These are phyloP conservation scores for Metrosideros polymorpha DNA, from an alignment of 441 rosid species.

Conservation along the genomic window DNA sequence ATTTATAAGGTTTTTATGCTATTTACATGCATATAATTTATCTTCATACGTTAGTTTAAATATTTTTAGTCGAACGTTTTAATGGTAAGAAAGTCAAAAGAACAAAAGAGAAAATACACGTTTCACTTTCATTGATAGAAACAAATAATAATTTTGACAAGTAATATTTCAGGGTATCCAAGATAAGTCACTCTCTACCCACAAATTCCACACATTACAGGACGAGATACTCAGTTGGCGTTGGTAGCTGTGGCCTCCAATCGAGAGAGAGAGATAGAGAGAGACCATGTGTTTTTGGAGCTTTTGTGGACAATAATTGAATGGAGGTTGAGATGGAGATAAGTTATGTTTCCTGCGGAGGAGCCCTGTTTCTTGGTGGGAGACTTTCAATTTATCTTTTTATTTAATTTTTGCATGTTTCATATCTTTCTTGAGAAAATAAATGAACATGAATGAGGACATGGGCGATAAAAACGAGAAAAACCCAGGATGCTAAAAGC, in stretches of 20 bases:
- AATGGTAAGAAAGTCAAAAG: neutral
- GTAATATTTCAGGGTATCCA: neutral
- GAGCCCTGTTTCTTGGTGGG: slow-evolving; percentile 2
- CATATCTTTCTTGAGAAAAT: neutral
- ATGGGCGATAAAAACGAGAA: neutral
- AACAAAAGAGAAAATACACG: neutral
- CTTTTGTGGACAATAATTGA: neutral
- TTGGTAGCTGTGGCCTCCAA: neutral
- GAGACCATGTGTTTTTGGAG: neutral
- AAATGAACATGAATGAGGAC: neutral
- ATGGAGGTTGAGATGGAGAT: neutral
- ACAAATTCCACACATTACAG: neutral
- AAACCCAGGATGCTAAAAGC: neutral
- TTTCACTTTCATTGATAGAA: neutral
- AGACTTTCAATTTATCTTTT: neutral
- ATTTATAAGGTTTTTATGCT: neutral
- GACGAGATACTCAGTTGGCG: neutral
- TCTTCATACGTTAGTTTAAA: neutral
- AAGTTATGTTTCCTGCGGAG: slow-evolving; percentile 1
- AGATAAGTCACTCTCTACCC: neutral
- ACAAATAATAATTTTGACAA: neutral
- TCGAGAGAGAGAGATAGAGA: neutral
- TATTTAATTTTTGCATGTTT: neutral
- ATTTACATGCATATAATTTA: rapidly evolving
- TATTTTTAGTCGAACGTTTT: neutral